Conservation (phyloP, 176 grass and related monocot genomes). For the Elaeis guineensis region DNA sequence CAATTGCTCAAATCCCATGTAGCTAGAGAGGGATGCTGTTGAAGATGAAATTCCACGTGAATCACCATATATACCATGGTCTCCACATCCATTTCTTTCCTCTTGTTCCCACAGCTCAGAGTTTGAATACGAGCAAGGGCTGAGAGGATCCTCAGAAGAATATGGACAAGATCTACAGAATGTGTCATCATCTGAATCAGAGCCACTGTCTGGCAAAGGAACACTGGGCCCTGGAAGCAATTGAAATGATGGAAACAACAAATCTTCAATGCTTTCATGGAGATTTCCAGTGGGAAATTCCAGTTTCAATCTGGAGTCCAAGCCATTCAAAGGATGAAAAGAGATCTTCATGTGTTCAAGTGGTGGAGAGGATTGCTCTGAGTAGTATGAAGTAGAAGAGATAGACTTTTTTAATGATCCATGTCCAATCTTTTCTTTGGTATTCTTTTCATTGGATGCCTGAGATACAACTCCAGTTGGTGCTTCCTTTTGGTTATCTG, state of each 20-base stretch:
- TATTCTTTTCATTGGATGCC: constrained; percentile 25
- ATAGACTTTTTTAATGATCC: constrained; percentile 34
- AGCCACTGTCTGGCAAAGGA: constrained; percentile 44
- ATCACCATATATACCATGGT: constrained; percentile 12
- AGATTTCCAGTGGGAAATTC: constrained; percentile 44
- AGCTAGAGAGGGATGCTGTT: constrained; percentile 34
- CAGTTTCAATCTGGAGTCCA: constrained; percentile 53
- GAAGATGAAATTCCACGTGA: constrained; percentile 14
- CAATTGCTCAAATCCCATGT: constrained; percentile 51
- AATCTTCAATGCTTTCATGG: constrained; percentile 50
- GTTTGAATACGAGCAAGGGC: constrained; percentile 74
- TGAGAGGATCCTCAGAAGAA: constrained; percentile 77
- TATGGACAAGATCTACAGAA: constrained; percentile 89
- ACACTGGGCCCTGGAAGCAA: constrained; percentile 42
- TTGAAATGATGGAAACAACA: constrained; percentile 71
- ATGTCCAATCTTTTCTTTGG: constrained; percentile 32
- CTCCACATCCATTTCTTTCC: constrained; percentile 25
- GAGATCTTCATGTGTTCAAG: constrained; percentile 96
- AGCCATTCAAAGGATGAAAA: constrained; percentile 68
- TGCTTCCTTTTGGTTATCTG: constrained; percentile 13
- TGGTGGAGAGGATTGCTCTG: constrained; percentile 82
- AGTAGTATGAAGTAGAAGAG: constrained; percentile 35
- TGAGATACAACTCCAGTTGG: constrained; percentile 17
- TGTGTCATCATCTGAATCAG: constrained; percentile 97
- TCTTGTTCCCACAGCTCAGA: constrained; percentile 95